phyloP scores from a whole-genome alignment of 1,284 basidiomycete species.

The Volvariella volvacea region DNA sequence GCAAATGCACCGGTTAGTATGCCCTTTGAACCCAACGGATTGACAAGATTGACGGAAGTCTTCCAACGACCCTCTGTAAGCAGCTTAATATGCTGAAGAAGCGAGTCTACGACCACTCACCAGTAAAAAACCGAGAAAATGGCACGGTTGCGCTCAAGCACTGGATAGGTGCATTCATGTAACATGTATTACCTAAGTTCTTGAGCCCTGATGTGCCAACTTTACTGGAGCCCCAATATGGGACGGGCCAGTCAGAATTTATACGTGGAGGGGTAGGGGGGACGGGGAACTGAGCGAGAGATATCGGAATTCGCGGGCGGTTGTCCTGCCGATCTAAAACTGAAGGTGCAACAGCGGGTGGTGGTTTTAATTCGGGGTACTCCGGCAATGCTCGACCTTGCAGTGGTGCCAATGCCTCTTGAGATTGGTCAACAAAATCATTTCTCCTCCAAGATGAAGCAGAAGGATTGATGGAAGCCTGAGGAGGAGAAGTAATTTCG shows the following conservation, averaged over 20 bases:
- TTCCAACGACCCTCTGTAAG: conserved; percentile 79
- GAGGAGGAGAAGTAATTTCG: conserved; percentile 58
- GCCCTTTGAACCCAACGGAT: conserved; percentile 88
- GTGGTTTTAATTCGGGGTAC: conserved; percentile 78
- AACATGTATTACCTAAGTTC: conserved; percentile 98
- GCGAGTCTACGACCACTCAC: conserved; percentile 30
- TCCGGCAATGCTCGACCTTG: conserved; percentile 56
- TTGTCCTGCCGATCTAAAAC: conserved; percentile 64
- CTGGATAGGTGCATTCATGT: conserved; percentile 98
- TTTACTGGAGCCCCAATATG: conserved; percentile 74
- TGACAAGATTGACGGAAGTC: conserved; percentile 81
- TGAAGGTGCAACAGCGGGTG: conserved; percentile 67
- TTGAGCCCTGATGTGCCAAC: conserved; percentile 86
- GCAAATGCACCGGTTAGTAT: conserved; percentile 81
- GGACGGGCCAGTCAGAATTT: conserved; percentile 63
- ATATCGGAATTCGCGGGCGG: conserved; percentile 30
- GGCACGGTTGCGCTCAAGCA: conserved; percentile 91
- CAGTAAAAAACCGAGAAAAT: conserved; percentile 85
- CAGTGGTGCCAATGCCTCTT: conserved; percentile 55
- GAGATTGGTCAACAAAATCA: conserved; percentile 75
- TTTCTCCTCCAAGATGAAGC: conserved; percentile 63
- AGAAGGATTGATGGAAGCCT: conserved; percentile 73
- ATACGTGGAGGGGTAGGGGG: conserved; percentile 52
- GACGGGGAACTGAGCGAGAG: conserved; percentile 25
- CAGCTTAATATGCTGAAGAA: conserved; percentile 1